Percentiles rank a stretch among this genome's conserved stretches.
Conservation (phyloP, 2,329 filamentous ascomycete genomes). For the Paecilomyces sp. region DNA sequence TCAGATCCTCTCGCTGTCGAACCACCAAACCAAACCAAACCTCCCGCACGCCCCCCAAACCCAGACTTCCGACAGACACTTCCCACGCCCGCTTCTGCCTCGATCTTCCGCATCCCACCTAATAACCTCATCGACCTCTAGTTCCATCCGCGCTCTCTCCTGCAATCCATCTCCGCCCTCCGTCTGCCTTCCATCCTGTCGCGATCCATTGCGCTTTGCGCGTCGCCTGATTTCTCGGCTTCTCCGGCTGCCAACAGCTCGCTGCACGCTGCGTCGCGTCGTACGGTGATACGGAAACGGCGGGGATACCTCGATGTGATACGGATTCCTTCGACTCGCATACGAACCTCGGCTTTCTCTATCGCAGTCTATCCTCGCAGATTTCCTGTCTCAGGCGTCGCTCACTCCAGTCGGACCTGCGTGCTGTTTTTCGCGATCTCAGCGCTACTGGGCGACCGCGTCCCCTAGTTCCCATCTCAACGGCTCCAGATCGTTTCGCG, state of each 20-base stretch:
- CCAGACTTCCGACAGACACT: not conserved
- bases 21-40: not conserved
- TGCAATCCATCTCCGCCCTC: not conserved
- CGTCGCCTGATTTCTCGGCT: not conserved
- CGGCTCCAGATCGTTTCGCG: not conserved
- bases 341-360: not conserved
- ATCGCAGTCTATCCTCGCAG: not conserved
- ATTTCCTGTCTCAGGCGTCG: not conserved
- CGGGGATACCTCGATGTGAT: not conserved
- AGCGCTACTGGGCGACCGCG: not conserved
- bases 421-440: not conserved
- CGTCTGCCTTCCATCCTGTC: conserved; percentile 1
- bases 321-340: not conserved
- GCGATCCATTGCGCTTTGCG: not conserved
- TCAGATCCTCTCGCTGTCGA: conserved; percentile 5
- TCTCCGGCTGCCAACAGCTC: not conserved
- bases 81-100: conserved; percentile 10
- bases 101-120: conserved; percentile 7
- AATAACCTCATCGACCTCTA: conserved; percentile 2
- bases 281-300: not conserved
- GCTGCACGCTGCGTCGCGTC: not conserved
- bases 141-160: conserved; percentile 3
- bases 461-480: not conserved
- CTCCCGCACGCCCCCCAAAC: conserved; percentile 8
- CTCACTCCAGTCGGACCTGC: not conserved